Percentiles rank a stretch among this genome's conserved stretches.
These are phyloP conservation scores for Fusarium algeriense DNA, from an alignment of 2,329 filamentous ascomycete genomes.

Conservation along the genomic window DNA sequence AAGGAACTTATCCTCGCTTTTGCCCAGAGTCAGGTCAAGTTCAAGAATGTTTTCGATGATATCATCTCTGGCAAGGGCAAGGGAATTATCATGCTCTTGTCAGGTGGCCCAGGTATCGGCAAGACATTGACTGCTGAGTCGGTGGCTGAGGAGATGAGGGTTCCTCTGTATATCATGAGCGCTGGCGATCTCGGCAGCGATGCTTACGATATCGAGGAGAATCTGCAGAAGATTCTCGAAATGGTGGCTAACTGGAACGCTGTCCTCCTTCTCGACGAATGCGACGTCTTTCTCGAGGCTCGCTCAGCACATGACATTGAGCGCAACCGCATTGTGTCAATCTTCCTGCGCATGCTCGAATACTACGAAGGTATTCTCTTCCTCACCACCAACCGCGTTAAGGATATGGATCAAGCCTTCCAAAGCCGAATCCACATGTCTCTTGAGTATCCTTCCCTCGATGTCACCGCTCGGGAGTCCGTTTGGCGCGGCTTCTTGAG, in stretches of 20 bases:
- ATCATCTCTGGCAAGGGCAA: constrained; percentile 65
- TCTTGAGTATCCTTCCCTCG: constrained; percentile 60
- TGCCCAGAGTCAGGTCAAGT: constrained; percentile 59
- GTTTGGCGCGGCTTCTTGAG: constrained; percentile 58
- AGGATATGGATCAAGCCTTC: constrained; percentile 61
- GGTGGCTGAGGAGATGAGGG: constrained; percentile 62
- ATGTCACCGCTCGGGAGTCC: constrained; percentile 50
- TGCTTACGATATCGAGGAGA: constrained; percentile 72
- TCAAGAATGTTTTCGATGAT: constrained; percentile 62
- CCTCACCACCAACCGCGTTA: constrained; percentile 62
- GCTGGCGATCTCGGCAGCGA: constrained; percentile 80
- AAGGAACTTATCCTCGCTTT: constrained; percentile 66
- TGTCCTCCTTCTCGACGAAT: constrained; percentile 53
- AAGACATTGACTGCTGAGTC: constrained; percentile 64
- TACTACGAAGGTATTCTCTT: constrained; percentile 64
- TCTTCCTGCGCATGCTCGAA: constrained; percentile 60
- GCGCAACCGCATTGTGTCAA: constrained; percentile 52
- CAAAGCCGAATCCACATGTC: constrained; percentile 62
- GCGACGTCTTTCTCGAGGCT: constrained; percentile 60
- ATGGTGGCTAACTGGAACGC: constrained; percentile 70
- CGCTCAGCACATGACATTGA: constrained; percentile 51
- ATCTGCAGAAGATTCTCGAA: constrained; percentile 67
- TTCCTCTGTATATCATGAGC: constrained; percentile 64
- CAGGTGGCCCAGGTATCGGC: constrained; percentile 62
- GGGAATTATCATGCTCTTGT: constrained; percentile 63